These are phyloP conservation scores for Leccinellum luteum DNA, from an alignment of 768 basidiomycete genomes.

Conservation along the genomic window DNA sequence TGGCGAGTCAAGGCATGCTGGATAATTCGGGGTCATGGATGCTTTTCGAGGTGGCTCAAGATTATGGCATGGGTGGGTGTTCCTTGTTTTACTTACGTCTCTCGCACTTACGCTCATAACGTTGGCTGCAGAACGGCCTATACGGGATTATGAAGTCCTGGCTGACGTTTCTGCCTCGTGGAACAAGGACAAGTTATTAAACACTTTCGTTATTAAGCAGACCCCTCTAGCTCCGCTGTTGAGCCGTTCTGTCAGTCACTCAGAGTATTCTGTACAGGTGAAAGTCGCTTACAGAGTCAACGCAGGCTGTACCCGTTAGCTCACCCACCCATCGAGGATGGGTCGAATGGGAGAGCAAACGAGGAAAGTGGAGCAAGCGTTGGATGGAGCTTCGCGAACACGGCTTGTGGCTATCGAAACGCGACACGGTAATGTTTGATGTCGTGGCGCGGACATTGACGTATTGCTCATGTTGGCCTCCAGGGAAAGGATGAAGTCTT, in stretches of 20 bases:
- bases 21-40: constrained; percentile 76
- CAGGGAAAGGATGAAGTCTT: constrained; percentile 83
- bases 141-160: constrained; percentile 84
- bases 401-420: constrained; percentile 83
- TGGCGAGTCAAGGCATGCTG: constrained; percentile 66
- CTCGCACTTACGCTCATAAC: too few relatives aligned
- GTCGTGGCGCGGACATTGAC: not conserved
- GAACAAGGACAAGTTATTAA: constrained; percentile 80
- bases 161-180: constrained; percentile 80
- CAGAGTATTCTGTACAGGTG: constrained; percentile 25
- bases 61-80: constrained; percentile 85
- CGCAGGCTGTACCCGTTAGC: constrained; percentile 48
- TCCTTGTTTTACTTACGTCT: not conserved
- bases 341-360: constrained; percentile 87
- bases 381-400: constrained; percentile 88
- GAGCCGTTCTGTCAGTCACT: constrained; percentile 52
- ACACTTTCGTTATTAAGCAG: constrained; percentile 75
- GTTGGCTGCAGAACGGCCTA: constrained; percentile 69
- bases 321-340: constrained; percentile 52
- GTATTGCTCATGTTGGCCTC: constrained; percentile 2
- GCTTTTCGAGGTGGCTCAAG: constrained; percentile 85
- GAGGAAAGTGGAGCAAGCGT: constrained; percentile 94
- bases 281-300: constrained; percentile 40
- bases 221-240: constrained; percentile 63
- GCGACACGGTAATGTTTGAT: constrained; percentile 64